Conservation (phyloP, 1,284 basidiomycete genomes). For the Puccinia horiana region DNA sequence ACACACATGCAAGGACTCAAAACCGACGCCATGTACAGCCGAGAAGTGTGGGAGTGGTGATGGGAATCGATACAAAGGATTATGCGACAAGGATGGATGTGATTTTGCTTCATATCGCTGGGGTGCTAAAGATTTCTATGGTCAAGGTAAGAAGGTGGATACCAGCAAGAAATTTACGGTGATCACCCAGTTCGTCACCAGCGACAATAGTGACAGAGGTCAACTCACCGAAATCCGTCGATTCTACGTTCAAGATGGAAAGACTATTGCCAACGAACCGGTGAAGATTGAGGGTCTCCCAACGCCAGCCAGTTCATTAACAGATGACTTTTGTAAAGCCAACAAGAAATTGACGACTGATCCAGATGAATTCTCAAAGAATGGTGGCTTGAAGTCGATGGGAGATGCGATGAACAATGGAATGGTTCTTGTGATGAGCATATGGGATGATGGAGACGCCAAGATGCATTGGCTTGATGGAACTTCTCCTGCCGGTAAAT, state of each 20-base stretch:
- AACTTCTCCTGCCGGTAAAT: neutral
- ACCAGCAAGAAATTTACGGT: slow-evolving; percentile 20
- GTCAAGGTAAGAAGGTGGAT: slow-evolving; percentile 17
- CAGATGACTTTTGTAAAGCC: slow-evolving; percentile 16
- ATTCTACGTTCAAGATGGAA: slow-evolving; percentile 11
- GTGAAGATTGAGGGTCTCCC: neutral
- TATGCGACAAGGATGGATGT: slow-evolving; percentile 34
- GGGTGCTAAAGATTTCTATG: slow-evolving; percentile 25
- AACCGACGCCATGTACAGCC: neutral
- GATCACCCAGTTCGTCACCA: slow-evolving; percentile 30
- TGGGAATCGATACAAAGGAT: slow-evolving; percentile 6
- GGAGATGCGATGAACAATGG: slow-evolving; percentile 16
- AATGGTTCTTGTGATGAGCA: slow-evolving; percentile 35
- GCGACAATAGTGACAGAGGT: neutral
- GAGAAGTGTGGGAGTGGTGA: slow-evolving; percentile 3
- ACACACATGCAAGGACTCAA: neutral
- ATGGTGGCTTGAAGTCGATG: slow-evolving; percentile 17
- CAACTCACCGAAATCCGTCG: slow-evolving; percentile 1
- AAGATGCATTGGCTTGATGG: slow-evolving; percentile 31
- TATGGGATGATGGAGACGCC: slow-evolving; percentile 24
- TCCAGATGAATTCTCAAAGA: neutral
- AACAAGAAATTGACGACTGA: neutral
- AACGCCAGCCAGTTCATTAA: neutral
- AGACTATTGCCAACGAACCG: neutral
- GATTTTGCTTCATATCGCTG: slow-evolving; percentile 32